Percentiles rank a stretch among this genome's conserved stretches.
Conservation (phyloP, 805 yeast species). For the Komagataella phaffii region DNA sequence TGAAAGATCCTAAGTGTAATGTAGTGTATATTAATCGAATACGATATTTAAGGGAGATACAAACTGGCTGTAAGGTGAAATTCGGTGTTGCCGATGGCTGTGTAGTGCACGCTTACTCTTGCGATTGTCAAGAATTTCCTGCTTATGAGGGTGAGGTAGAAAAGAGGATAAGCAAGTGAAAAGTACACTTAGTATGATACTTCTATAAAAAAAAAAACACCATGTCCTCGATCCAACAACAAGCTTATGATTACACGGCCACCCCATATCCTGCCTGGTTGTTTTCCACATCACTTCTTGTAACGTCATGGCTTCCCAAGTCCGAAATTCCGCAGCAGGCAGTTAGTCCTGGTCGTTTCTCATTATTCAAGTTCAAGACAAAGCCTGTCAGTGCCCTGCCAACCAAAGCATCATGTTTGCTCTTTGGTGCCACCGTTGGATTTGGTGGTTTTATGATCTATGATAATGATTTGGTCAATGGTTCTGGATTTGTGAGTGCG, state of each 20-base stretch:
- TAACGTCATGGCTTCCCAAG: slow-evolving; percentile 18
- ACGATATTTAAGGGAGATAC: neutral
- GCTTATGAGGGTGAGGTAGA: neutral
- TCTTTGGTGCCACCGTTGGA: slow-evolving; percentile 50
- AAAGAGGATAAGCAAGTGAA: neutral
- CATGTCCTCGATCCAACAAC: neutral
- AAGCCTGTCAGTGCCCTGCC: slow-evolving; percentile 15
- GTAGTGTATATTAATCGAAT: slow-evolving; percentile 2
- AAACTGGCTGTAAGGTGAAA: neutral
- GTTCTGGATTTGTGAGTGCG: slow-evolving; percentile 68
- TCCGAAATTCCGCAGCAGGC: slow-evolving; percentile 8
- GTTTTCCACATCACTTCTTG: slow-evolving; percentile 21
- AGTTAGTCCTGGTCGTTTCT: neutral
- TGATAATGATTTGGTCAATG: slow-evolving; percentile 68
- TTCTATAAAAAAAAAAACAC: neutral
- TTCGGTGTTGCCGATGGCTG: neutral
- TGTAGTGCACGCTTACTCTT: neutral
- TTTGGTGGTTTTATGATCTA: slow-evolving; percentile 62
- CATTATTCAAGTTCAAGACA: slow-evolving; percentile 4
- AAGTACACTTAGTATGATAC: neutral
- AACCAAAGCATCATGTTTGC: slow-evolving; percentile 25
- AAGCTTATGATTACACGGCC: slow-evolving; percentile 12
- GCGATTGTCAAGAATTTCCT: neutral
- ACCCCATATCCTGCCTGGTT: slow-evolving; percentile 37
- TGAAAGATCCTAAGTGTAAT: slow-evolving; percentile 58